Base-by-base conservation (phyloP, 257 asterid genomes). In the Ophiorrhiza pumila region DNA sequence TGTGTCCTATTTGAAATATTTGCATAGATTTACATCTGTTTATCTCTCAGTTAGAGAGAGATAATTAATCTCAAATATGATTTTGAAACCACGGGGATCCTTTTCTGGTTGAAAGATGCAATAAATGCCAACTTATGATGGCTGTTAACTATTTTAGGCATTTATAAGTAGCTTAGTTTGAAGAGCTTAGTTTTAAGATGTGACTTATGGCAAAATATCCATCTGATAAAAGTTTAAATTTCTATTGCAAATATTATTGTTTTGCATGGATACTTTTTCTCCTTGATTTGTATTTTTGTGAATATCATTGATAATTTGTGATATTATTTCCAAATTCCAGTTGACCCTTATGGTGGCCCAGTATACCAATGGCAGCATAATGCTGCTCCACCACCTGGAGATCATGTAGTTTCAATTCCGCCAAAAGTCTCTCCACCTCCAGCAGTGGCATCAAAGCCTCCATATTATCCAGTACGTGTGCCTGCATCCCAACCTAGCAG, bases 361-460 rank as follows among this genome's bases (percentile, higher is more conserved):
- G 78, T 69, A 17, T 82, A 88, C 63, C 87, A 84, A 55, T 87
- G 97, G 97, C 96, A 87, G 78, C 86, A 89, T 3, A 84, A 85
- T 50, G 80, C 73, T 50, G 80, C 73, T 15, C 90, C 89, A 1
- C 86, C 83, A 49, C 86, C 91, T 27, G 61, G 63, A 0, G 82
- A 88, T 80, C 89, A 85, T 25, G 68, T 74, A 17, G 84, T 83
- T 53, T 6, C 86, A 34, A 71, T 88, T 12, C 91, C 91, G 1
- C 88, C 92, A 11, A 87, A 87, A 79, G 79, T 80, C 53, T 14
- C 80, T 69, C 91, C 85, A 37, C 87, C 91, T 2, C 90, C 89
- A 3, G 84, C 74, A 13, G 90, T 86, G 18, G 87, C 85, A 25
- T 75, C 86, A 12, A 75, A 92, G 65, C 96, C 96, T 11, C 90